A percentile compares a stretch with the other conserved stretches of the same genome.
phyloP scores from a whole-genome alignment of 495 filamentous ascomycete species.

The Neurospora sp. region DNA sequence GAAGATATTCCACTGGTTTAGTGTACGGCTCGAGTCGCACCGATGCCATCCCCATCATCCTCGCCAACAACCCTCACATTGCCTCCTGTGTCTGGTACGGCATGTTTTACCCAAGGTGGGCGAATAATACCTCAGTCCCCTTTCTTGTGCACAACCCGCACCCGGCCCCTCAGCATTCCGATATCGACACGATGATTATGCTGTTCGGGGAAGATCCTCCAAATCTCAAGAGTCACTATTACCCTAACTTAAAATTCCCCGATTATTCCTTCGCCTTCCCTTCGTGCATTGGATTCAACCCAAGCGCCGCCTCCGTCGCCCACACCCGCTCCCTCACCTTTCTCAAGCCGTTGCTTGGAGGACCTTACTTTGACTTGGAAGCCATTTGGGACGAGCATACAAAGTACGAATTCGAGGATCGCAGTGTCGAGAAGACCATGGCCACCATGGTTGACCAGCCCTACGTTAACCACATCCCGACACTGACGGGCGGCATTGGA shows the following conservation, averaged over 20 bases:
- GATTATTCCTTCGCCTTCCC: slow-evolving; percentile 32
- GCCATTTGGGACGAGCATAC: slow-evolving; percentile 53
- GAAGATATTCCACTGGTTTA: not conserved
- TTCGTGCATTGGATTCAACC: slow-evolving; percentile 26
- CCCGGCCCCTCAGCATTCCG: no score
- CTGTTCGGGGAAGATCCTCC: not conserved
- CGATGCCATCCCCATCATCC: no score
- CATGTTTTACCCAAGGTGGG: not conserved
- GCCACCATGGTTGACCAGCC: slow-evolving; percentile 50
- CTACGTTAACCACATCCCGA: slow-evolving; percentile 51
- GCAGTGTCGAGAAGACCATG: slow-evolving; percentile 46
- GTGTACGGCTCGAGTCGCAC: slow-evolving; percentile 2
- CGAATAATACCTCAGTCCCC: not conserved
- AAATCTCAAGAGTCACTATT: slow-evolving; percentile 12
- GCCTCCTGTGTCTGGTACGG: slow-evolving; percentile 26
- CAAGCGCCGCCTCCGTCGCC: slow-evolving; percentile 28
- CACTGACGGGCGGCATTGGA: slow-evolving; percentile 64
- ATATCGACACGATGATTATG: no score
- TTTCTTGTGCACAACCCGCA: slow-evolving; percentile 10
- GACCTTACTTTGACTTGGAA: slow-evolving; percentile 50
- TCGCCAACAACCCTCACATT: slow-evolving; percentile 20
- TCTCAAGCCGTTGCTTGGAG: slow-evolving; percentile 39
- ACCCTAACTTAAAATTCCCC: slow-evolving; percentile 16
- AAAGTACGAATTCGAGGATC: slow-evolving; percentile 42
- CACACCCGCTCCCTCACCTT: slow-evolving; percentile 45